These are phyloP conservation scores for Mytilinidion resinicola DNA, from an alignment of 495 filamentous ascomycete genomes.

Conservation along the genomic window DNA sequence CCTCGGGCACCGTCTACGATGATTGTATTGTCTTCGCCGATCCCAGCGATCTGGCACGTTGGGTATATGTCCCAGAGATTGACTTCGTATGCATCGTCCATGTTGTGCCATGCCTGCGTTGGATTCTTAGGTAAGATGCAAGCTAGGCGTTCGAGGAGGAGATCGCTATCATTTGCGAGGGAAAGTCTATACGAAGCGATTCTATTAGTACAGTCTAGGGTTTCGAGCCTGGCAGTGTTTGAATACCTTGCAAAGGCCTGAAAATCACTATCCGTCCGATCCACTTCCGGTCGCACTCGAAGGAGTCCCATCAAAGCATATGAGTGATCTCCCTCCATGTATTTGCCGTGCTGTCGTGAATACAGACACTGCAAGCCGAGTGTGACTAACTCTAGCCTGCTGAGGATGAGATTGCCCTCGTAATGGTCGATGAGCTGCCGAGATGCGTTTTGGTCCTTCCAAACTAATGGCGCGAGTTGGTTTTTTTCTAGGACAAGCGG, in stretches of 20 bases:
- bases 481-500: slow-evolving; percentile 6
- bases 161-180: slow-evolving; percentile 41
- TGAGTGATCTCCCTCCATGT: slow-evolving; percentile 34
- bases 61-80: slow-evolving; percentile 46
- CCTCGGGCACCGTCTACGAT: slow-evolving; percentile 38
- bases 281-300: slow-evolving; percentile 33
- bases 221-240: not conserved
- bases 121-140: slow-evolving; percentile 33
- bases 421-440: slow-evolving; percentile 39
- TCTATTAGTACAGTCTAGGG: not conserved
- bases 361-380: slow-evolving; percentile 30
- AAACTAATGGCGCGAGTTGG: slow-evolving; percentile 25
- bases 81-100: slow-evolving; percentile 32
- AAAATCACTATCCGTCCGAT: slow-evolving; percentile 37
- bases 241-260: slow-evolving; percentile 41
- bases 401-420: slow-evolving; percentile 36
- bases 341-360: slow-evolving; percentile 17
- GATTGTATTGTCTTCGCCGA: slow-evolving; percentile 38
- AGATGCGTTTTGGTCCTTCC: not conserved
- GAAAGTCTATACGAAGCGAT: slow-evolving; percentile 27
- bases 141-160: slow-evolving; percentile 41
- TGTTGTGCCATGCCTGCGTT: slow-evolving; percentile 27
- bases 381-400: slow-evolving; percentile 35
- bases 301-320: slow-evolving; percentile 47
- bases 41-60: slow-evolving; percentile 35